Evolutionary conservation across 2,329 filamentous ascomycete genomes (phyloP).

Genomic region (Phialophora chinensis): DNA sequence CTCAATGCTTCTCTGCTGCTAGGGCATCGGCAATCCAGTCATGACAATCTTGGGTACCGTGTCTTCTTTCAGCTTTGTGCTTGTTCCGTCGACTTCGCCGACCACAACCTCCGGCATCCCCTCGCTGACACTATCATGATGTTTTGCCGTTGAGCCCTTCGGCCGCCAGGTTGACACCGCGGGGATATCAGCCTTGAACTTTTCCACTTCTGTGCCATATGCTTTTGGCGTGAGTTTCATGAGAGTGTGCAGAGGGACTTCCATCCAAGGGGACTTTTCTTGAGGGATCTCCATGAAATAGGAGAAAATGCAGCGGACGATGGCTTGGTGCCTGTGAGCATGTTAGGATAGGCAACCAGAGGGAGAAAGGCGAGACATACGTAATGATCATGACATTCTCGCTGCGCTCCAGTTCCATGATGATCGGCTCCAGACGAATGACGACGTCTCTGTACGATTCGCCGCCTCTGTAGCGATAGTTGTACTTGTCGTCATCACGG

Average conservation of each 20-base stretch:
- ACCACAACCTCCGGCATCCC: slow-evolving; percentile 30
- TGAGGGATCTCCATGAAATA: slow-evolving; percentile 99
- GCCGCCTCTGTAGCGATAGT: slow-evolving; percentile 96
- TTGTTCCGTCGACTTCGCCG: slow-evolving; percentile 20
- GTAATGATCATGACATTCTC: slow-evolving; percentile 98
- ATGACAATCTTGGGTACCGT: slow-evolving; percentile 15
- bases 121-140: slow-evolving; percentile 36
- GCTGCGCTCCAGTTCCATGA: slow-evolving; percentile 96
- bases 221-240: slow-evolving; percentile 96
- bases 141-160: slow-evolving; percentile 61
- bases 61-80: slow-evolving; percentile 15
- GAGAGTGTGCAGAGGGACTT: slow-evolving; percentile 92
- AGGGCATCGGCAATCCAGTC: slow-evolving; percentile 12
- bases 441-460: slow-evolving; percentile 97
- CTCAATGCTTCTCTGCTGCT: not conserved
- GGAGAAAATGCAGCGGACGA: slow-evolving; percentile 94
- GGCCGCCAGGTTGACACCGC: slow-evolving; percentile 96
- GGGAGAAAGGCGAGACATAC: slow-evolving; percentile 12
- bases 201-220: slow-evolving; percentile 89
- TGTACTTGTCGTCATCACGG: slow-evolving; percentile 98
- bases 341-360: not conserved
- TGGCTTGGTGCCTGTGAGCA: slow-evolving; percentile 73
- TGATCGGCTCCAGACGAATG: slow-evolving; percentile 96
- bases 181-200: slow-evolving; percentile 87
- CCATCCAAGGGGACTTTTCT: slow-evolving; percentile 95